Conservation (phyloP, 2,329 filamentous ascomycete genomes). For the Stagonosporopsis vannaccii region DNA sequence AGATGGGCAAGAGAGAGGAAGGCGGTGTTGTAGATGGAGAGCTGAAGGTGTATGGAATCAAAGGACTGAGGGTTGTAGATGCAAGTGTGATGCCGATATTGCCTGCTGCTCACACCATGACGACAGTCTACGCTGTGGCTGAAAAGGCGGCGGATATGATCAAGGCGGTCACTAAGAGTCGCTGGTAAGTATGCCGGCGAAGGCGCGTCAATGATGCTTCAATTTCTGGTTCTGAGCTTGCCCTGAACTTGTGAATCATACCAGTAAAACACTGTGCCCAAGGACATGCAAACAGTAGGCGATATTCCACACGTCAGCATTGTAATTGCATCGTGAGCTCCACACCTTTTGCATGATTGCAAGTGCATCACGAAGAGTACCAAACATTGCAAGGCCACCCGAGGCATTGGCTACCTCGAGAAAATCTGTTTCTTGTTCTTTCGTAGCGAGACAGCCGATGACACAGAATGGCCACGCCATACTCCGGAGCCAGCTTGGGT, state of each 20-base stretch:
- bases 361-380: conserved; percentile 38
- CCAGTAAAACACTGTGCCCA: background rate
- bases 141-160: conserved; percentile 28
- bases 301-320: conserved; percentile 6
- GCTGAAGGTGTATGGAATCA: conserved; percentile 37
- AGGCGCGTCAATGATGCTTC: background rate
- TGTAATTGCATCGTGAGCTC: conserved; percentile 10
- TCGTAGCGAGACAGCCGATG: conserved; percentile 33
- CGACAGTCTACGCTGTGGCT: conserved; percentile 29
- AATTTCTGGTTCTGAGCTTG: background rate
- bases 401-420: conserved; percentile 29
- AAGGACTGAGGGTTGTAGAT: conserved; percentile 29
- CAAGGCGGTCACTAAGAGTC: background rate
- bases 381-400: conserved; percentile 30
- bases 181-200: background rate
- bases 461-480: conserved; percentile 46
- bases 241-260: background rate
- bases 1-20: conserved; percentile 34
- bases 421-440: conserved; percentile 26
- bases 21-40: conserved; percentile 39
- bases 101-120: conserved; percentile 30
- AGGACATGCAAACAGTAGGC: conserved; percentile 1
- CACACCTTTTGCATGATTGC: conserved; percentile 50
- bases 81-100: conserved; percentile 29
- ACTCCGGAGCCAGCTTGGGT: conserved; percentile 33